Conservation (phyloP, 768 basidiomycete species). For the Trametes cingulata region DNA sequence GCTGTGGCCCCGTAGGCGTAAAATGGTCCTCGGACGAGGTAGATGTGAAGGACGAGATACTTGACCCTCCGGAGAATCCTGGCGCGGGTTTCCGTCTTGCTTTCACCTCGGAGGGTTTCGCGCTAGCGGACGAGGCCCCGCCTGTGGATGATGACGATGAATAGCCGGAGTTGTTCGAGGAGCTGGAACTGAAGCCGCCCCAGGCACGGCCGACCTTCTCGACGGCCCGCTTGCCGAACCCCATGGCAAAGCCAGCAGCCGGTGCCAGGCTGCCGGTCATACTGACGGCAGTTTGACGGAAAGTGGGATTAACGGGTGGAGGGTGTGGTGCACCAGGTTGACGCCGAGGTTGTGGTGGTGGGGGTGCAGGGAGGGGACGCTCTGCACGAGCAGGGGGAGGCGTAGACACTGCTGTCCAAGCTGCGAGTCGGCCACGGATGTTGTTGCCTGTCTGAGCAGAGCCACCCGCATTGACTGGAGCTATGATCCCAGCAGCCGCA, state of each 20-base stretch:
- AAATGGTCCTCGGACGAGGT: constrained; percentile 51
- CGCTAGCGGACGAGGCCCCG: constrained; percentile 27
- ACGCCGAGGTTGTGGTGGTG: constrained; percentile 26
- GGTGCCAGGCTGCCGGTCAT: constrained; percentile 69
- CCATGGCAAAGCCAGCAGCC: constrained; percentile 65
- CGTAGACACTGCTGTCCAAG: constrained; percentile 39
- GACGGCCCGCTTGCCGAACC: constrained; percentile 61
- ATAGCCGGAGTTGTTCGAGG: constrained; percentile 38
- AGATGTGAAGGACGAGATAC: constrained; percentile 49
- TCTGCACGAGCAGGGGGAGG: constrained; percentile 28
- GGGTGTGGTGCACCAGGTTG: constrained; percentile 19
- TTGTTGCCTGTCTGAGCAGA: constrained; percentile 39
- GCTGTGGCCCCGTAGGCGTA: constrained; percentile 44
- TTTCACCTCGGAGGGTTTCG: constrained; percentile 25
- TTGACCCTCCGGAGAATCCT: constrained; percentile 60
- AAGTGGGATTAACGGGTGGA: constrained; percentile 33
- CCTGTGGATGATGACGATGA: constrained; percentile 48
- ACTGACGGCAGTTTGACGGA: constrained; percentile 71
- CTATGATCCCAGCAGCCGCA: constrained; percentile 44
- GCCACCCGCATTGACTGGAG: constrained; percentile 36
- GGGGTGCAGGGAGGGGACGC: constrained; percentile 34
- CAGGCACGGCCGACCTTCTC: constrained; percentile 67
- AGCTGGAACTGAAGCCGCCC: constrained; percentile 44
- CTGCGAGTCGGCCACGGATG: constrained; percentile 49
- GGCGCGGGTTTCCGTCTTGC: constrained; percentile 56